Conservation (phyloP, 164 flowering plant species). For the Tetrastigma voinierianum region DNA sequence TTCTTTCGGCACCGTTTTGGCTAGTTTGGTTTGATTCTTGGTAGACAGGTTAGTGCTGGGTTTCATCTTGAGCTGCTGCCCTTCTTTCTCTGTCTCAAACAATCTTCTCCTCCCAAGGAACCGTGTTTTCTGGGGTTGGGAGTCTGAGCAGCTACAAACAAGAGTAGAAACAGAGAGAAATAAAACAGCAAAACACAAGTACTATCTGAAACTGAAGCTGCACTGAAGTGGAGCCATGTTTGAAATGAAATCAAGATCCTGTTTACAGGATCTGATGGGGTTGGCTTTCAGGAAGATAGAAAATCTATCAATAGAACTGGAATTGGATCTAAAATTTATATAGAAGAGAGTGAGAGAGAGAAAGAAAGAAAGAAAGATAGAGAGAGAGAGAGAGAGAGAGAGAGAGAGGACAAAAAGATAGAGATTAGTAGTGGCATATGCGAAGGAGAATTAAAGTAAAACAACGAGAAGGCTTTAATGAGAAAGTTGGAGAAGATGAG, state of each 20-base stretch:
- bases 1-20: constrained; percentile 5
- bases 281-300: neutral
- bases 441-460: neutral
- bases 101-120: constrained; percentile 17
- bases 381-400: neutral
- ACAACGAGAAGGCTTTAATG: constrained; percentile 15
- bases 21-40: constrained; percentile 21
- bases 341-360: constrained; percentile 7
- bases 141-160: constrained; percentile 18
- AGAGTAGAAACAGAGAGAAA: constrained; percentile 21
- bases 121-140: constrained; percentile 8
- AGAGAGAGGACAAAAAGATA: too few relatives aligned
- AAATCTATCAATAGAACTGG: too few relatives aligned
- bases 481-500: neutral
- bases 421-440: neutral
- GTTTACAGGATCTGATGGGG: neutral
- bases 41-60: constrained; percentile 1
- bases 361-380: constrained; percentile 4
- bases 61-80: constrained; percentile 18
- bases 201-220: constrained; percentile 27
- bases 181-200: constrained; percentile 19
- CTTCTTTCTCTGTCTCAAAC: constrained; percentile 15
- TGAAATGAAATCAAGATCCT: constrained; percentile 2
- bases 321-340: constrained; percentile 10
- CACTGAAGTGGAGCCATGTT: constrained; percentile 26